Conservation (phyloP, 768 basidiomycete genomes). For the Scleroderma citrinum region DNA sequence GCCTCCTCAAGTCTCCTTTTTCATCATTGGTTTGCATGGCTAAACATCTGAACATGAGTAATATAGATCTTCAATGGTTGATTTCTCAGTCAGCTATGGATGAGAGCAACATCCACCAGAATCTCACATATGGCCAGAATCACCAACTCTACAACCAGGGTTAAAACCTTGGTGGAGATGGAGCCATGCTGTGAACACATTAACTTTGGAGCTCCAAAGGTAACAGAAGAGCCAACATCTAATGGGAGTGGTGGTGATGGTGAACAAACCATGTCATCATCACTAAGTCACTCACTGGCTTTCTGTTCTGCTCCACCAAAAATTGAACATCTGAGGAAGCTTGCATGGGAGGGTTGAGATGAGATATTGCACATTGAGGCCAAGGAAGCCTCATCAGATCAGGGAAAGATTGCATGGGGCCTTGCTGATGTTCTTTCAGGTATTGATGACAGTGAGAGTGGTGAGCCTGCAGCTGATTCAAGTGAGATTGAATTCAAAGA, state of each 20-base stretch:
- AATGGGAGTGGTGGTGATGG: neutral
- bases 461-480: too few species aligned
- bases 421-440: neutral
- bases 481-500: too few species aligned
- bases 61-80: conserved; percentile 55
- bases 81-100: conserved; percentile 36
- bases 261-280: conserved; percentile 3
- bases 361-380: conserved; percentile 34
- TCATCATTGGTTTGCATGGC: conserved; percentile 1
- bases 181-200: conserved; percentile 26
- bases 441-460: too few species aligned
- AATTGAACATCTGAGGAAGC: conserved; percentile 37
- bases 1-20: neutral
- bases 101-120: conserved; percentile 30
- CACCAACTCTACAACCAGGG: conserved; percentile 47
- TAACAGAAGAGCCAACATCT: neutral
- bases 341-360: conserved; percentile 42
- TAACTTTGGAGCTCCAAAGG: conserved; percentile 18
- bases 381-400: conserved; percentile 30
- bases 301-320: conserved; percentile 31
- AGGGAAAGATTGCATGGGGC: conserved; percentile 42
- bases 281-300: conserved; percentile 18
- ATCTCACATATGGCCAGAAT: conserved; percentile 28
- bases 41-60: neutral
- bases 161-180: conserved; percentile 27